These are phyloP conservation scores for Helianthus annuus DNA, from an alignment of 129 eudicot species.

Conservation along the genomic window HanXRQr2.0-SUNRISE NC_035438.2:22815725-22816224, in stretches of 20 bases:
- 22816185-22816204: constrained; percentile 30
- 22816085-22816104: neutral
- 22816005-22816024: constrained; percentile 58
- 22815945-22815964: constrained; percentile 29
- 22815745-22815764: too few species aligned
- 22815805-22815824: neutral
- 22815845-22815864: constrained; percentile 40
- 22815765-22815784: constrained; percentile 9
- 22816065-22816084: constrained; percentile 41
- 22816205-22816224: constrained; percentile 26
- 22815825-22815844: constrained; percentile 15
- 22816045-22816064: constrained; percentile 44
- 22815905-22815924: constrained; percentile 54
- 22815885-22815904: constrained; percentile 64
- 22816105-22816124: neutral
- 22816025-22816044: constrained; percentile 37
- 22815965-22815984: constrained; percentile 14
- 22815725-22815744: too few species aligned
- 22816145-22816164: neutral
- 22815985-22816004: constrained; percentile 46
- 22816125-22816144: neutral
- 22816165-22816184: neutral
- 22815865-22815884: constrained; percentile 51
- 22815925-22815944: constrained; percentile 53
- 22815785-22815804: constrained; percentile 13